Base-by-base conservation (phyloP, 768 basidiomycete genomes). In the Chalciporus pseudorubinellus region DNA sequence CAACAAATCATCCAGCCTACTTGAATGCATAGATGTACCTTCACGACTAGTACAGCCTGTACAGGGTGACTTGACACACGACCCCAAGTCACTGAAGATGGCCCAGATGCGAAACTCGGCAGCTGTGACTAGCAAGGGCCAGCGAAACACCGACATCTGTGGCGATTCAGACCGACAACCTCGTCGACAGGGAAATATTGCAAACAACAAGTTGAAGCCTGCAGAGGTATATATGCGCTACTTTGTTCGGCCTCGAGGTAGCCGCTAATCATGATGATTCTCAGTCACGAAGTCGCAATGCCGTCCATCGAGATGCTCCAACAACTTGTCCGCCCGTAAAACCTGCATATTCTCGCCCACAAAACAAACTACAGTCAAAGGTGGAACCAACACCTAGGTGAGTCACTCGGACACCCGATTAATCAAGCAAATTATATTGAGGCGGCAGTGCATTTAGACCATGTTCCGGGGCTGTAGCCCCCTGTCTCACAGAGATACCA, bases 181-280 rank as follows among this genome's bases (percentile, higher is more conserved):
- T 14, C 24, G 22, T 33, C 49, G 38, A n/a, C 49, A 36, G 13
- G 34, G 34, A 8, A 36, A n/a, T 16, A 49, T 43, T 22, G 31
- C 34, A 3, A 21, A 29, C 11, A 7, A n/a, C 0, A 52, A 11
- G 24, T 42, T 43, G 16, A 22, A 13, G 33, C 13, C 4, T 16
- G n/a, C 36, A 21, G 21, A 44, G 33, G 63, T 66, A 31, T n/a
- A n/a, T n/a, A n/a, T 22, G 54, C 20, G 14, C 4, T 1, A 16
- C 28, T 20, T 2, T 6, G 39, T 46, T 38, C 19, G 14, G 14
- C 21, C 14, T 46, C 10, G 31, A n/a, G 31, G 19, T 33, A 28
- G n/a, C 39, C 29, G 29, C 29, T 31, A 31, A 31, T 31, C 29
- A 31, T 12, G 8, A 22, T 51, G 39, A 16, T 40, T 10, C 1